Evolutionary conservation across 495 filamentous ascomycete genomes (phyloP).

Genomic region (Tetracladium setigerum): DNA sequence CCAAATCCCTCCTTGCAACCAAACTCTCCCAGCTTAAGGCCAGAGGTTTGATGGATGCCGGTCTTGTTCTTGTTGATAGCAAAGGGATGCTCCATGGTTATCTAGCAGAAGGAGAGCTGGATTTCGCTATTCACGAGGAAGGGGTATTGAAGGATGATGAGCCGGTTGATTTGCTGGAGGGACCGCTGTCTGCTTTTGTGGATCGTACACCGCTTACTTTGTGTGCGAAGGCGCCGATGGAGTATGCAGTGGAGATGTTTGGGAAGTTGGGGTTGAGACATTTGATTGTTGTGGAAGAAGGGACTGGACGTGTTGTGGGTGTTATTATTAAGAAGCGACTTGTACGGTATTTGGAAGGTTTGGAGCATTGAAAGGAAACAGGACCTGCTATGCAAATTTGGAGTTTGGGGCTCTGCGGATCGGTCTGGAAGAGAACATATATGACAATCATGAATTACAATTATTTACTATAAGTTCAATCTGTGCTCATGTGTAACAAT

Average conservation of each 20-base stretch:
- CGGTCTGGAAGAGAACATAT: conserved; percentile 24
- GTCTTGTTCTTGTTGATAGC: conserved; percentile 44
- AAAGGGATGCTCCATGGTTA: conserved; percentile 43
- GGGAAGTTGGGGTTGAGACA: conserved; percentile 45
- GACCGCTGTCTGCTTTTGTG: conserved; percentile 36
- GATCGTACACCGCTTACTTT: conserved; percentile 45
- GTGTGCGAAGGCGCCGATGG: conserved; percentile 43
- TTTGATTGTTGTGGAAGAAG: conserved; percentile 41
- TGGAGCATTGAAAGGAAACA: conserved; percentile 16
- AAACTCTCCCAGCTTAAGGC: conserved; percentile 39
- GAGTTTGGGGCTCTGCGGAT: conserved; percentile 13
- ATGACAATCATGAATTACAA: too few species aligned
- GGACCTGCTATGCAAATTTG: neutral
- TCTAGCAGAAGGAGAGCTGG: conserved; percentile 45
- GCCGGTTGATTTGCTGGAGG: conserved; percentile 34
- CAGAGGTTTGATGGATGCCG: conserved; percentile 47
- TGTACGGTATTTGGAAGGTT: conserved; percentile 26
- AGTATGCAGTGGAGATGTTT: conserved; percentile 53
- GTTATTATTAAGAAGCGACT: conserved; percentile 34
- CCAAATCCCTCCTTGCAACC: conserved; percentile 28
- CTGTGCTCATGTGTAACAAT: too few species aligned
- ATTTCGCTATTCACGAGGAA: conserved; percentile 37
- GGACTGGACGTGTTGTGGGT: conserved; percentile 26
- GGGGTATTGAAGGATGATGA: conserved; percentile 26
- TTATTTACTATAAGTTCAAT: neutral